Evolutionary conservation across 192 early-diverging fungal species (phyloP).

Genomic region (Linnemannia exigua): DNA sequence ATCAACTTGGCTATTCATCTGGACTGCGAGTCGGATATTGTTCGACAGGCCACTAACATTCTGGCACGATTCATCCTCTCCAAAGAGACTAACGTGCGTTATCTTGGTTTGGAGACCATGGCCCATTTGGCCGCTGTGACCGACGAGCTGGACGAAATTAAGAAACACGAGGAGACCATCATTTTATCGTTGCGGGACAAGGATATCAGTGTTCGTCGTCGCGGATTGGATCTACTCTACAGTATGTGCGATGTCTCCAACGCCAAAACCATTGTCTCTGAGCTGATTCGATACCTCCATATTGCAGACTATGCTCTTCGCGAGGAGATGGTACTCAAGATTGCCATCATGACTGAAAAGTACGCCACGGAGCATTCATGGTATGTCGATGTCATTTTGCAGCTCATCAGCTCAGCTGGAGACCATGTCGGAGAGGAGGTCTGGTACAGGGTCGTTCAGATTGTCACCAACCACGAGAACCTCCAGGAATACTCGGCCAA

Average conservation of each 20-base stretch:
- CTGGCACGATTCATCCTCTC: slow-evolving; percentile 93
- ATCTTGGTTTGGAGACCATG: slow-evolving; percentile 98
- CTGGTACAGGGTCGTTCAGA: slow-evolving; percentile 98
- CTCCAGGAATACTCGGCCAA: slow-evolving; percentile 94
- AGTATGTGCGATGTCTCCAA: slow-evolving; percentile 96
- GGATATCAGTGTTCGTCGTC: slow-evolving; percentile 96
- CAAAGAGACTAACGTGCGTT: slow-evolving; percentile 98
- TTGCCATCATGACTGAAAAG: slow-evolving; percentile 98
- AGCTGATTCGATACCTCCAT: slow-evolving; percentile 92
- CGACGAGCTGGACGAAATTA: slow-evolving; percentile 88
- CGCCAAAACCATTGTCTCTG: slow-evolving; percentile 88
- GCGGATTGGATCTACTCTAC: slow-evolving; percentile 96
- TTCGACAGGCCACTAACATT: slow-evolving; percentile 85
- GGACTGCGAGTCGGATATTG: slow-evolving; percentile 89
- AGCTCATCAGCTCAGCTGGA: slow-evolving; percentile 94
- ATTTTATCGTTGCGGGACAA: slow-evolving; percentile 95
- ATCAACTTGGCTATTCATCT: slow-evolving; percentile 96
- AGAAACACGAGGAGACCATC: slow-evolving; percentile 88
- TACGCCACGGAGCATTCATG: slow-evolving; percentile 97
- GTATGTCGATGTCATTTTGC: slow-evolving; percentile 99
- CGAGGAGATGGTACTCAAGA: slow-evolving; percentile 99
- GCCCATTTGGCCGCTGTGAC: slow-evolving; percentile 89
- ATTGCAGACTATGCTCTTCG: slow-evolving; percentile 91
- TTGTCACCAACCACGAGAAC: slow-evolving; percentile 95
- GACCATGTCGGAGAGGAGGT: slow-evolving; percentile 97